Base-by-base conservation (phyloP, 257 asterid species). In the Salvia hispanica region DNA sequence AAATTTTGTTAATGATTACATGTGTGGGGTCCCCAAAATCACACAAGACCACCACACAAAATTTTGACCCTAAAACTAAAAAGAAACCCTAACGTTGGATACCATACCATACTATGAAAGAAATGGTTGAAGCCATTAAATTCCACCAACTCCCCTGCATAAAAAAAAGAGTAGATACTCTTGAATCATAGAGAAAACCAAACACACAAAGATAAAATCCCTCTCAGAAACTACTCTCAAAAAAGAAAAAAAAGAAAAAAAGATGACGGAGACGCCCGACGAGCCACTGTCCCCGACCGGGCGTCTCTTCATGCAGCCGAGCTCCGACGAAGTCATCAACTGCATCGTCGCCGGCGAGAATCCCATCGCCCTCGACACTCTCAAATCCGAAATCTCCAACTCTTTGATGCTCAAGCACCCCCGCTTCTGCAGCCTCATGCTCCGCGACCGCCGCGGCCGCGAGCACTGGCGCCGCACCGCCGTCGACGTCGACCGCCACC, bases 261-360 rank as follows among this genome's bases (percentile, higher is more conserved):
- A 36, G 18, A 50, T 8, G 63, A 69, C 39, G 59, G 69, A 10
- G 68, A 11, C 25, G 15, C 16, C 4, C 9, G 91, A 87, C 61
- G 84, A 87, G 72, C 97, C 97, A 0, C 69, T 90, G 0, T 79
- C 94, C 2, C 97, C 97, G 9, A 81, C 87, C 36, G 97, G 97
- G 47, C 85, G 95, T 21, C 77, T 87, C 63, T 78, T 88, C 69
- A 34, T 80, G 58, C 89, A 79, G 69, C 87, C 88, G 13, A 68
- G 9, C 2, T 72, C 80, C 58, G 72, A 78, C 75, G 89, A 79
- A 54, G 67, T 91, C 21, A 80, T 91, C 57, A 75, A 78, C 81
- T 79, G 85, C 76, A 62, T 74, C 69, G n/a, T 86, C 76, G 78
- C 71, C 54, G 48, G 55, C 1, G 66, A 82, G 4, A 13, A 66